These are phyloP conservation scores for Linderniella brevidens DNA, from an alignment of 257 asterid species.

Conservation along the genomic window DNA sequence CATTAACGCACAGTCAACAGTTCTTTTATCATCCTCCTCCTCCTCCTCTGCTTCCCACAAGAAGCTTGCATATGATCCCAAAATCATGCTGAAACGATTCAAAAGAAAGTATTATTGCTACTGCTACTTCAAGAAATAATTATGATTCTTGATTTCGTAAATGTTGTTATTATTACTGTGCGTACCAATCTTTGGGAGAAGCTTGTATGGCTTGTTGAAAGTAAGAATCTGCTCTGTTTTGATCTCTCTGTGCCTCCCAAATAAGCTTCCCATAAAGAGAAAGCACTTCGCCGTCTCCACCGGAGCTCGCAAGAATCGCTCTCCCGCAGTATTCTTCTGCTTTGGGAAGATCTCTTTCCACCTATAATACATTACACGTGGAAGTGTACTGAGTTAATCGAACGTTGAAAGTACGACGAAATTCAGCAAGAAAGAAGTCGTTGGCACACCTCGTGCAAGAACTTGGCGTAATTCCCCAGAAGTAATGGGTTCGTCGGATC, in stretches of 20 bases:
- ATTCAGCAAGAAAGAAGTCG: too few relatives aligned
- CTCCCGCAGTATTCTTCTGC: slow-evolving; percentile 64
- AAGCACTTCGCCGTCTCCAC: slow-evolving; percentile 52
- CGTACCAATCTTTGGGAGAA: slow-evolving; percentile 51
- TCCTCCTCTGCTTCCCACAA: slow-evolving; percentile 58
- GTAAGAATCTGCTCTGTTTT: slow-evolving; percentile 39
- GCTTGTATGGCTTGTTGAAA: slow-evolving; percentile 49
- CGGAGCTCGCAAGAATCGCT: slow-evolving; percentile 52
- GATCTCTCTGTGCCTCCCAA: slow-evolving; percentile 55
- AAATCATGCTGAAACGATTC: slow-evolving; percentile 23
- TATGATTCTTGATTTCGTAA: too few relatives aligned
- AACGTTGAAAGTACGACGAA: slow-evolving; percentile 12
- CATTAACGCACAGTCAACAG: too few relatives aligned
- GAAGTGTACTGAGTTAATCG: not conserved
- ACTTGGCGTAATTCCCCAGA: slow-evolving; percentile 53
- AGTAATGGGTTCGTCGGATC: slow-evolving; percentile 40
- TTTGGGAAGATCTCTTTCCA: slow-evolving; percentile 40
- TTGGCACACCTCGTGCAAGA: slow-evolving; percentile 78
- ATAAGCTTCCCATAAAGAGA: slow-evolving; percentile 43
- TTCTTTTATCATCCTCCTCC: too few relatives aligned
- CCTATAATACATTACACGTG: slow-evolving; percentile 15
- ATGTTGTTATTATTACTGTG: not conserved
- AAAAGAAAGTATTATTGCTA: not conserved
- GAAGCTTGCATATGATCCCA: slow-evolving; percentile 63
- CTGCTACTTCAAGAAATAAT: not conserved